phyloP scores from a whole-genome alignment of 495 filamentous ascomycete genomes.

The Tuber melanosporum region DNA sequence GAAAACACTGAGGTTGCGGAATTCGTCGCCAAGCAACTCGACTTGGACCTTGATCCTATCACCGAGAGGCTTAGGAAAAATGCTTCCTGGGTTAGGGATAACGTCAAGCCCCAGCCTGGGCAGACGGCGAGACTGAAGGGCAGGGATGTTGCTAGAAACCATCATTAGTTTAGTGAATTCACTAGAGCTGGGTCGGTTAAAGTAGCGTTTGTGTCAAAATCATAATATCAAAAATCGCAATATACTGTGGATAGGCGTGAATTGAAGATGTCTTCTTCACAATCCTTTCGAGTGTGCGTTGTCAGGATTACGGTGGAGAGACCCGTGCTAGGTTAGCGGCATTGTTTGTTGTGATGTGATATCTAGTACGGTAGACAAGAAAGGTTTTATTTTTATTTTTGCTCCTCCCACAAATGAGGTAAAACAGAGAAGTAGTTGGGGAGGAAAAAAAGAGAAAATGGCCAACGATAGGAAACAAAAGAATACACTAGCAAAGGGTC shows the following conservation, averaged over 20 bases:
- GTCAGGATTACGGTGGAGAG: background rate
- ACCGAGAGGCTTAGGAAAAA: slow-evolving; percentile 54
- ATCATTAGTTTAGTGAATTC: slow-evolving; percentile 16
- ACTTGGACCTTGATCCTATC: slow-evolving; percentile 52
- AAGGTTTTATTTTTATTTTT: too few relatives aligned
- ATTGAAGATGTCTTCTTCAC: background rate
- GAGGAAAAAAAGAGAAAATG: too few relatives aligned
- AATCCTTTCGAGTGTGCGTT: background rate
- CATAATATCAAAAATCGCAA: slow-evolving; percentile 12
- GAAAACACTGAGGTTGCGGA: slow-evolving; percentile 70
- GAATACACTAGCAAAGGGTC: too few relatives aligned
- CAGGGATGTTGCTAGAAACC: slow-evolving; percentile 20
- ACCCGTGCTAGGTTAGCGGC: background rate
- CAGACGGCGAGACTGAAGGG: slow-evolving; percentile 23
- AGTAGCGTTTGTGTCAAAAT: slow-evolving; percentile 14
- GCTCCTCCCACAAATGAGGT: too few relatives aligned
- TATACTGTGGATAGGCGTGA: background rate
- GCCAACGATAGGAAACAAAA: too few relatives aligned
- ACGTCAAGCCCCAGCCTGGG: slow-evolving; percentile 28
- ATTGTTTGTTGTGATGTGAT: background rate
- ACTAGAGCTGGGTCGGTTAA: background rate
- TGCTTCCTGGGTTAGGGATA: slow-evolving; percentile 28
- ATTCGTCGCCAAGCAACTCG: slow-evolving; percentile 59
- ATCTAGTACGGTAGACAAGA: too few relatives aligned
- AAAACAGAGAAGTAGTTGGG: too few relatives aligned